Conservation (phyloP, 2,329 filamentous ascomycete species). For the Drechslerella coelobrocha region DNA sequence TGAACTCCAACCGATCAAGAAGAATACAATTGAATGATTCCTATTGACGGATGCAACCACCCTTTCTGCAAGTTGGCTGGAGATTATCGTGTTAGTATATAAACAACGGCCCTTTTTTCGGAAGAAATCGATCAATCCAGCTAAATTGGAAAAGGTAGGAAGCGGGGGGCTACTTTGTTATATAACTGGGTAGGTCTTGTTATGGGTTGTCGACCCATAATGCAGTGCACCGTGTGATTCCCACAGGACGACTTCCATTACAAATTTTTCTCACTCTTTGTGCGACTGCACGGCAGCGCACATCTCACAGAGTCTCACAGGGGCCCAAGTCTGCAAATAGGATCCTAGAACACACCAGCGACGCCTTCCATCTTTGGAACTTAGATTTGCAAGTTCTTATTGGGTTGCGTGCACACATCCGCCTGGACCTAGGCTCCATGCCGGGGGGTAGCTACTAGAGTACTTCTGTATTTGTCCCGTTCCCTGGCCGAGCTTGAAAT, state of each 20-base stretch:
- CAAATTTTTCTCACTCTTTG: slow-evolving; percentile 9
- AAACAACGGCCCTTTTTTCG: no score
- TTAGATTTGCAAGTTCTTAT: not conserved
- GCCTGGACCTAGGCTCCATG: no score
- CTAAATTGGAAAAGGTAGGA: no score
- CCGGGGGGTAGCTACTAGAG: no score
- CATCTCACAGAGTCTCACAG: slow-evolving; percentile 34
- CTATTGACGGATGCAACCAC: slow-evolving; percentile 17
- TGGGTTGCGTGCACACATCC: not conserved
- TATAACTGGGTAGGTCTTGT: no score
- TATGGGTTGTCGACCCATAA: no score
- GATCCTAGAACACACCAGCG: not conserved
- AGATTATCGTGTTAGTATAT: not conserved
- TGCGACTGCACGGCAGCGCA: slow-evolving; percentile 17
- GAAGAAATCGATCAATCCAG: no score
- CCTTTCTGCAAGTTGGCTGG: not conserved
- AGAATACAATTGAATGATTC: slow-evolving; percentile 38
- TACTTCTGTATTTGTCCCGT: not conserved
- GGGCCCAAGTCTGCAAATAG: not conserved
- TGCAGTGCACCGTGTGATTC: not conserved
- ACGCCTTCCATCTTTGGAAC: not conserved
- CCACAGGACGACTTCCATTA: not conserved
- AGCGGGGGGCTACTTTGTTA: no score
- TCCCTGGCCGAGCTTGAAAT: not conserved
- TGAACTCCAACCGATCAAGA: slow-evolving; percentile 14